Evolutionary conservation across 768 basidiomycete species (phyloP), one percentile per base, ranked within the genome.

Genomic region (Hericium erinaceus): DNA sequence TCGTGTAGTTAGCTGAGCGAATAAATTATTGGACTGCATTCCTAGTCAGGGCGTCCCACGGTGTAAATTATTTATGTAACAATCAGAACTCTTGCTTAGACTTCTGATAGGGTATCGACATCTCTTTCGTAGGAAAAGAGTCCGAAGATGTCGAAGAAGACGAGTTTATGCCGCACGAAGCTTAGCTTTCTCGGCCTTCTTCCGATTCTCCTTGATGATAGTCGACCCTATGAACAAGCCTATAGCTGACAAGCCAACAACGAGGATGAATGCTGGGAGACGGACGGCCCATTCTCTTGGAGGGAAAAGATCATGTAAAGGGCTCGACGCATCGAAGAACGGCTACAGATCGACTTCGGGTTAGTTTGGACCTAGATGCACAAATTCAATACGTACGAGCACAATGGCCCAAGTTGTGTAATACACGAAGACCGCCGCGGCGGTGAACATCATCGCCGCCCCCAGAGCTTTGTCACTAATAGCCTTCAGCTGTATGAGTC

Each of bases 381-480:
- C 44, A 40, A 16, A 37, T 2, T 56, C 39, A 15, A 39, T n/a
- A 65, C 87, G 65, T 62, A 93, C 94, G 55, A 95, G 79, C 53
- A 98, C 73, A 55, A 97, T 78, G 13, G 93, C 85, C 95, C 95
- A 98, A 26, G 80, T 77, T 1, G 95, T 93, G 70, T 98, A 98
- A 70, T 98, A 98, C 10, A 80, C 74, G 74, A 95, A 95, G 39
- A 89, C 81, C 48, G 83, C 69, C 6, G 81, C 79, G 38, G 92
- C 91, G 60, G 80, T 77, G 61, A 89, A 75, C 67, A 97, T 81
- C 88, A 95, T 91, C 46, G 74, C 64, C 33, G 85, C 81, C 53
- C 94, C 94, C 10, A 93, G 72, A 46, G 77, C 74, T 75, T 89
- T 93, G 73, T 97, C 94, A 63, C 85, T 88, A 63, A 80, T 69